A percentile compares a stretch with the other conserved stretches of the same genome.
These are phyloP conservation scores for Vaccinium corymbosum DNA, from an alignment of 148 eudicot genomes.

Conservation along the genomic window DNA sequence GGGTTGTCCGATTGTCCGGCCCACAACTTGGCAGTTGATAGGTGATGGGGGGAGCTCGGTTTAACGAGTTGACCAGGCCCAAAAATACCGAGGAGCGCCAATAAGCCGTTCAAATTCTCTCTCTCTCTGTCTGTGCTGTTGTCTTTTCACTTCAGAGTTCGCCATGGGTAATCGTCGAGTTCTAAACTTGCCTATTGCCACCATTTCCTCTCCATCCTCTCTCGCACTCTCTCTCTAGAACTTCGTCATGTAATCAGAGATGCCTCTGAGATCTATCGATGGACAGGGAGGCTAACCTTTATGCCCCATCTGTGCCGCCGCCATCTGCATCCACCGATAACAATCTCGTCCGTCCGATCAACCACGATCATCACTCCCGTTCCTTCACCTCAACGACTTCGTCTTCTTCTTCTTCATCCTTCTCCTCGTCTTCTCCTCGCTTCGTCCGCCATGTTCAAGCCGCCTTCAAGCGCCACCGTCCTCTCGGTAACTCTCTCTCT, in stretches of 20 bases:
- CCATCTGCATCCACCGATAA: conserved; percentile 18
- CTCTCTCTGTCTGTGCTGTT: neutral
- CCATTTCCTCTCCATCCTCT: neutral
- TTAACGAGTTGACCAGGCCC: neutral
- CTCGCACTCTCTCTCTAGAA: neutral
- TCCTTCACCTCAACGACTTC: conserved; percentile 38
- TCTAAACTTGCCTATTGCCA: neutral
- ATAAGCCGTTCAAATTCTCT: conserved; percentile 17
- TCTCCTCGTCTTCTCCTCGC: conserved; percentile 42
- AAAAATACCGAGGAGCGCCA: conserved; percentile 14
- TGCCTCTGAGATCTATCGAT: conserved; percentile 12
- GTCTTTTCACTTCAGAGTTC: neutral
- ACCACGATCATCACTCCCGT: conserved; percentile 26
- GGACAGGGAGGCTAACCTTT: conserved; percentile 30
- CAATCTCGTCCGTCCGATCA: conserved; percentile 36
- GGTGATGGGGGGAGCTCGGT: neutral
- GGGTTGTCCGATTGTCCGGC: neutral
- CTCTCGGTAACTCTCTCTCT: conserved; percentile 38
- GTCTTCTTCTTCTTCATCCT: conserved; percentile 33
- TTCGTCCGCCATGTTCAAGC: conserved; percentile 76
- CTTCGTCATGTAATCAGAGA: conserved; percentile 11
- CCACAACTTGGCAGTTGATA: neutral
- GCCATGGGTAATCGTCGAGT: neutral
- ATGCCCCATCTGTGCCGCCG: conserved; percentile 29
- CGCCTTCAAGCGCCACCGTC: conserved; percentile 87